phyloP scores from a whole-genome alignment of 495 filamentous ascomycete species.

The Aspergillus baeticus region DNA sequence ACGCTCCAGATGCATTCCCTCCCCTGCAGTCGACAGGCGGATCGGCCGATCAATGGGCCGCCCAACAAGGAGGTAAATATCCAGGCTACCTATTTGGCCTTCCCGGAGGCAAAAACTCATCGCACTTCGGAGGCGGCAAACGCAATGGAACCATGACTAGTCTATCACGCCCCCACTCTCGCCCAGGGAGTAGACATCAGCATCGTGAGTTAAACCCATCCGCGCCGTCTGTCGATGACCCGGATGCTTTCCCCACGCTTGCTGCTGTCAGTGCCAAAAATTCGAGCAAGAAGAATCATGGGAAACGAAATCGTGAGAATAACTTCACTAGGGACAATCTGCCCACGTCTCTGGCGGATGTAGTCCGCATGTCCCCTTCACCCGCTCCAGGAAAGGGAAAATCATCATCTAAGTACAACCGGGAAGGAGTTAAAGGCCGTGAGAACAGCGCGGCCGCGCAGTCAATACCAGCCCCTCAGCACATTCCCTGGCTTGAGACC shows the following conservation, averaged over 20 bases:
- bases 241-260: slow-evolving; percentile 94
- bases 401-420: slow-evolving; percentile 39
- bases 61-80: slow-evolving; percentile 44
- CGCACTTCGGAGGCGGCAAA: slow-evolving; percentile 42
- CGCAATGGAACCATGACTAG: slow-evolving; percentile 49
- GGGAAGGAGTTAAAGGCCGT: slow-evolving; percentile 51
- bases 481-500: slow-evolving; percentile 96
- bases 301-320: slow-evolving; percentile 64
- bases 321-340: slow-evolving; percentile 57
- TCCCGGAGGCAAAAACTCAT: slow-evolving; percentile 25
- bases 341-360: slow-evolving; percentile 86
- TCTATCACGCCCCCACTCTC: slow-evolving; percentile 66
- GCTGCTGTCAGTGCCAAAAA: slow-evolving; percentile 74
- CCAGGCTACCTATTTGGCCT: slow-evolving; percentile 31
- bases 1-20: slow-evolving; percentile 77
- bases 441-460: slow-evolving; percentile 79
- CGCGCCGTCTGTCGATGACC: slow-evolving; percentile 84
- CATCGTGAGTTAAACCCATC: slow-evolving; percentile 63
- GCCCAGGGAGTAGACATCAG: slow-evolving; percentile 83
- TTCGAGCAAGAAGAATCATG: slow-evolving; percentile 80
- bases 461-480: slow-evolving; percentile 81
- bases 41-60: slow-evolving; percentile 58
- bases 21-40: slow-evolving; percentile 55
- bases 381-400: slow-evolving; percentile 57
- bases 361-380: slow-evolving; percentile 89